Percentiles rank a stretch among this genome's conserved stretches.
Evolutionary conservation across 106 monocot species (phyloP).

Genomic region (Agapanthus africanus): DNA sequence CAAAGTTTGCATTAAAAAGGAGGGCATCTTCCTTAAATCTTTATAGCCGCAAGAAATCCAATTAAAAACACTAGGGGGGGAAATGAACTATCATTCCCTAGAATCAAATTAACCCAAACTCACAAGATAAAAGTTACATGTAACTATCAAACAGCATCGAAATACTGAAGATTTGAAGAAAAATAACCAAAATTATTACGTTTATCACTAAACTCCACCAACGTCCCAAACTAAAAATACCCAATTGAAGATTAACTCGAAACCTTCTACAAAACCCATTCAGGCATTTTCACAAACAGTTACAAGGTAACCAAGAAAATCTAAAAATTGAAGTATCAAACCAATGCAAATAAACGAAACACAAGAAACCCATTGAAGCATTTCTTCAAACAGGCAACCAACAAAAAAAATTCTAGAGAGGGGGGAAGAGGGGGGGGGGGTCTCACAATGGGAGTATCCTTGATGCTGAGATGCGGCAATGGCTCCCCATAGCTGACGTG

Average conservation of each 20-base stretch:
- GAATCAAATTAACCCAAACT: neutral
- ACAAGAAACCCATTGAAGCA: neutral
- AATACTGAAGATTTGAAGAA: neutral
- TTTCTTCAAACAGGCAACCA: neutral
- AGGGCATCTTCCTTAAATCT: slow-evolving; percentile 4
- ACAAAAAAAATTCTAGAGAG: neutral
- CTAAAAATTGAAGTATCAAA: neutral
- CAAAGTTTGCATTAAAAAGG: neutral
- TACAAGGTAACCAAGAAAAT: neutral
- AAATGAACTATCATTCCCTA: neutral
- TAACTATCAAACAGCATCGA: neutral
- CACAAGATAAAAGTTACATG: neutral
- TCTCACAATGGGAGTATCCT: slow-evolving; percentile 73
- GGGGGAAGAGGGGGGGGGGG: neutral
- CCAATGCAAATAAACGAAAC: neutral
- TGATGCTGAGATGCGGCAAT: slow-evolving; percentile 70
- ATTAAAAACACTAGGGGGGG: neutral
- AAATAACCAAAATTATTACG: neutral
- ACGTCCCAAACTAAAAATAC: neutral
- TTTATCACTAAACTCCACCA: neutral
- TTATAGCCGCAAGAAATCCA: neutral
- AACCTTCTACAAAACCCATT: neutral
- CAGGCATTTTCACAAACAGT: neutral
- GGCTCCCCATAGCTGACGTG: slow-evolving; percentile 51
- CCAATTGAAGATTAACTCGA: neutral